Evolutionary conservation across 1,139 yeast genomes (phyloP).

Genomic region (Lodderomyces margitis): DNA sequence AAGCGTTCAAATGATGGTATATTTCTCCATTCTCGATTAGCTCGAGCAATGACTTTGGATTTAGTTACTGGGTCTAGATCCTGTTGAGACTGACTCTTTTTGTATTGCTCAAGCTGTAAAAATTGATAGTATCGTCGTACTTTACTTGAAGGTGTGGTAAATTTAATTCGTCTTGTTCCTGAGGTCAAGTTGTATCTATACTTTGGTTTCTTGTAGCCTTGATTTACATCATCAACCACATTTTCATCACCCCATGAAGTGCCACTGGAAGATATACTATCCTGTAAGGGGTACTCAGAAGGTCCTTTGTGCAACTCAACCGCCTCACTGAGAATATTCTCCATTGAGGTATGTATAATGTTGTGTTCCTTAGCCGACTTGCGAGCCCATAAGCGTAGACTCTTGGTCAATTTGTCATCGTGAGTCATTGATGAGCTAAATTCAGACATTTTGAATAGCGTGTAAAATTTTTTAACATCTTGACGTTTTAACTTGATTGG

Average conservation of each 20-base stretch:
- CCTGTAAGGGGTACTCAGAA: background rate
- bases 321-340: conserved; percentile 6
- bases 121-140: background rate
- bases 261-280: background rate
- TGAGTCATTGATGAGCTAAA: conserved; percentile 1
- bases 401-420: conserved; percentile 2
- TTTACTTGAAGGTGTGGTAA: background rate
- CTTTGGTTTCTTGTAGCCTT: background rate
- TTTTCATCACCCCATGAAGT: background rate
- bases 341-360: background rate
- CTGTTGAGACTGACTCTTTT: background rate
- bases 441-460: conserved; percentile 5
- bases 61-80: background rate
- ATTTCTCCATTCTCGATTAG: conserved; percentile 1
- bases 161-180: background rate
- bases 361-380: conserved; percentile 5
- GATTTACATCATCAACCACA: background rate
- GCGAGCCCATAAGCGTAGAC: background rate
- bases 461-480: conserved; percentile 7
- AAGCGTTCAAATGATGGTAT: background rate
- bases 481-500: conserved; percentile 5
- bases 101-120: background rate
- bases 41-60: background rate
- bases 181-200: conserved; percentile 4
- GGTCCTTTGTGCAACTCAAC: background rate